Percentiles rank a stretch among this genome's conserved stretches.
Conservation (phyloP, 2,329 filamentous ascomycete genomes). For the Teratosphaeria gauchensis region DNA sequence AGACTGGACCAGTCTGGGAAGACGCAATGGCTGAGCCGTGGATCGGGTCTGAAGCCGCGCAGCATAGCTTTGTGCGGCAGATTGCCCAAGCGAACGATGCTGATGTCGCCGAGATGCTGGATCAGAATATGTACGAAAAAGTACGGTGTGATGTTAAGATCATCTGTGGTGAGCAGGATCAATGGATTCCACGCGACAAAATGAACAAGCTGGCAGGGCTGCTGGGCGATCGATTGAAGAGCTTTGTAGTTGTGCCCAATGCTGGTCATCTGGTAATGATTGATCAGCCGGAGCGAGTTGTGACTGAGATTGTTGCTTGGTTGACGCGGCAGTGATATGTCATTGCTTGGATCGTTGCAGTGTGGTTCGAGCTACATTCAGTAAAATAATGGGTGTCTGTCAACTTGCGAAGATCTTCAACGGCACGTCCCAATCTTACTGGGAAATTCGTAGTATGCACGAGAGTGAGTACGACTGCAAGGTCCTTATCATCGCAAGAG, state of each 20-base stretch:
- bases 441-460: too few relatives aligned
- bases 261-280: constrained; percentile 39
- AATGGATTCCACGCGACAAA: constrained; percentile 34
- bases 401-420: too few relatives aligned
- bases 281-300: constrained; percentile 33
- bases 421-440: too few relatives aligned
- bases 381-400: too few relatives aligned
- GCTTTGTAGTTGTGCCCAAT: constrained; percentile 28
- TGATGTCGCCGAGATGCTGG: constrained; percentile 32
- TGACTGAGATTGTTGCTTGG: constrained; percentile 31
- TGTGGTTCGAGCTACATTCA: too few relatives aligned
- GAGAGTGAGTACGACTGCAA: too few relatives aligned
- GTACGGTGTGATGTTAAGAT: constrained; percentile 29
- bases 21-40: constrained; percentile 29
- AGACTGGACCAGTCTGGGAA: constrained; percentile 25
- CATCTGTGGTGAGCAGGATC: constrained; percentile 37
- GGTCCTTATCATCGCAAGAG: neutral
- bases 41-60: constrained; percentile 17
- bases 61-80: constrained; percentile 32
- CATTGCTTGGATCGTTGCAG: neutral
- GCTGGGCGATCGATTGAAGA: constrained; percentile 22
- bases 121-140: constrained; percentile 26
- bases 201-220: constrained; percentile 25
- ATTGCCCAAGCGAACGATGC: constrained; percentile 29
- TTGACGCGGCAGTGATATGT: constrained; percentile 3